Percentiles rank a stretch among this genome's conserved stretches.
Evolutionary conservation across 2,329 filamentous ascomycete genomes (phyloP).

Genomic region (Neurospora sp.): DNA sequence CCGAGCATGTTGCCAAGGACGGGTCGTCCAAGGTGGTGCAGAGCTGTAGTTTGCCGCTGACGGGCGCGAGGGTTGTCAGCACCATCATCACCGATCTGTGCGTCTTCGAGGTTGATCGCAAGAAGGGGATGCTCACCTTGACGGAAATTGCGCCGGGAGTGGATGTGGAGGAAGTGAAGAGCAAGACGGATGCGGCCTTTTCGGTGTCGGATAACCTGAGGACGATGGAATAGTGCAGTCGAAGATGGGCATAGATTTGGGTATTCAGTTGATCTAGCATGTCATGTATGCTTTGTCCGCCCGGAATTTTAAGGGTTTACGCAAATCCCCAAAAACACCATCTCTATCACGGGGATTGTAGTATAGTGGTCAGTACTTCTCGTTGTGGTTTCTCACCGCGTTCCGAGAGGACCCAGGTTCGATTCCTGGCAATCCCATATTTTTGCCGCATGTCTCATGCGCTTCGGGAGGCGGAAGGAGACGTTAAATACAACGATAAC

Average conservation of each 20-base stretch:
- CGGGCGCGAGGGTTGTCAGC: conserved; percentile 56
- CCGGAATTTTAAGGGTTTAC: neutral
- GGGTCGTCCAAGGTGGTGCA: conserved; percentile 58
- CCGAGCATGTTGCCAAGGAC: conserved; percentile 60
- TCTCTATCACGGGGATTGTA: neutral
- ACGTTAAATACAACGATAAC: neutral
- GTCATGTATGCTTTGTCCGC: neutral
- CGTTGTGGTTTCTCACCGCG: neutral
- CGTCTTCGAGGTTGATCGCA: conserved; percentile 59
- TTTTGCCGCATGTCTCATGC: neutral
- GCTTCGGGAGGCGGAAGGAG: neutral
- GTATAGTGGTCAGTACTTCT: neutral
- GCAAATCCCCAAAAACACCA: neutral
- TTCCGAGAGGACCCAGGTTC: conserved; percentile 15
- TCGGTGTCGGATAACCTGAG: conserved; percentile 47
- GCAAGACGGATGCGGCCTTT: conserved; percentile 63
- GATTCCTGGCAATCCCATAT: conserved; percentile 14
- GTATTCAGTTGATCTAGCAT: neutral
- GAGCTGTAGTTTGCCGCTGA: conserved; percentile 53
- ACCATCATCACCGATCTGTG: conserved; percentile 66
- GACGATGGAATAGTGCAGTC: conserved; percentile 27
- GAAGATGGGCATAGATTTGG: neutral
- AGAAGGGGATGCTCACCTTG: conserved; percentile 51
- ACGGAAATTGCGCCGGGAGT: conserved; percentile 63
- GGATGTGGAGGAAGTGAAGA: conserved; percentile 55